Evolutionary conservation across 176 grass and related monocot species (phyloP).

Genomic region (Cenchrus americanus): DNA sequence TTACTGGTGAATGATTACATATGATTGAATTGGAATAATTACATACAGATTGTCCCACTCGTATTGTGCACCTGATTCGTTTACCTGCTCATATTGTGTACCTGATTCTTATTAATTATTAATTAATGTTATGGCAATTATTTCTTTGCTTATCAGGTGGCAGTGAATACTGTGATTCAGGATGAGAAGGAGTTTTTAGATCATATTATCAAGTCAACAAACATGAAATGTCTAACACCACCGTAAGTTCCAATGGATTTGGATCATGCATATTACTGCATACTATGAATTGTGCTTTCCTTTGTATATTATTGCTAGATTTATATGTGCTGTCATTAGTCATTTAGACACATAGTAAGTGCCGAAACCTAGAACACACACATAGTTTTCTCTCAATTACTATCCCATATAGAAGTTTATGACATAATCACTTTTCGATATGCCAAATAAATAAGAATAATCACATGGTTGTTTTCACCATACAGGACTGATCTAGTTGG

Average conservation of each 20-base stretch:
- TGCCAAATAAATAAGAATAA: background rate
- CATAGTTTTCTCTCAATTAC: background rate
- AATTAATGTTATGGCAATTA: background rate
- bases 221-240: slow-evolving; percentile 88
- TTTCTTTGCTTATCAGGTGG: slow-evolving; percentile 57
- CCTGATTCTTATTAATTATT: background rate
- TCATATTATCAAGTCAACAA: slow-evolving; percentile 89
- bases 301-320: background rate
- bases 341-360: background rate
- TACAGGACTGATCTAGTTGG: background rate
- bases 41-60: too few relatives aligned
- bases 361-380: background rate
- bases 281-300: background rate
- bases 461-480: background rate
- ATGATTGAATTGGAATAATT: background rate
- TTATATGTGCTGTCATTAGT: background rate
- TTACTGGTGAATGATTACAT: background rate
- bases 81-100: background rate
- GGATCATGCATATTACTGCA: background rate
- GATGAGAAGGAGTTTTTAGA: slow-evolving; percentile 80
- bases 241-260: slow-evolving; percentile 55
- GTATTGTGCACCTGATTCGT: background rate
- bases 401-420: background rate
- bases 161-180: slow-evolving; percentile 78
- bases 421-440: background rate